phyloP scores from a whole-genome alignment of 202 grass and related monocot species.

The Setaria viridis region DNA sequence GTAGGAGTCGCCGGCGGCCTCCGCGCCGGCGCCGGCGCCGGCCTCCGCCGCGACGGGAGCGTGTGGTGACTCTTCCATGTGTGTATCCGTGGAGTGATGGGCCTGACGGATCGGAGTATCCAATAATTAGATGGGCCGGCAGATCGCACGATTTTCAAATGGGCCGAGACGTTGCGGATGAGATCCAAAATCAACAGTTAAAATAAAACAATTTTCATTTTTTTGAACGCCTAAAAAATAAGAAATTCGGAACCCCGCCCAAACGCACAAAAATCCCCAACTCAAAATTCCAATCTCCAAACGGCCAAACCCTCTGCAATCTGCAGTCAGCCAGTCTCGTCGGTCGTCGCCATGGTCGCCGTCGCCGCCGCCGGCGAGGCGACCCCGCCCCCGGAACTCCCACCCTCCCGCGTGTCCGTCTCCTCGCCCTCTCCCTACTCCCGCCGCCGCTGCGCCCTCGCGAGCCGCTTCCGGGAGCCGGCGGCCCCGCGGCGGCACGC shows the following conservation, averaged over 20 bases:
- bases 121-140: neutral
- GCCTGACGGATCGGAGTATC: neutral
- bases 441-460: conserved; percentile 51
- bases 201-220: neutral
- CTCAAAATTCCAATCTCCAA: conserved; percentile 32
- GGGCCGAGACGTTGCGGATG: neutral
- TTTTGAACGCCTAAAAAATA: neutral
- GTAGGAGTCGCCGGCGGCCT: conserved; percentile 35
- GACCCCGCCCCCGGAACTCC: conserved; percentile 18
- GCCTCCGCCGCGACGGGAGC: neutral
- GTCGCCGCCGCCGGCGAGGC: conserved; percentile 37
- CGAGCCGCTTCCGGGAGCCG: conserved; percentile 60
- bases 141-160: neutral
- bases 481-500: conserved; percentile 45
- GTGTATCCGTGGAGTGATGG: neutral
- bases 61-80: conserved; percentile 28
- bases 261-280: conserved; percentile 28
- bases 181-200: neutral
- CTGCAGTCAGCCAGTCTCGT: neutral
- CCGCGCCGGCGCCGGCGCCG: conserved; percentile 22
- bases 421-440: conserved; percentile 30
- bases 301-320: conserved; percentile 5
- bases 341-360: conserved; percentile 34
- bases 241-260: conserved; percentile 33
- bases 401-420: conserved; percentile 62